These are phyloP conservation scores for Rhodotorula kratochvilovae DNA, from an alignment of 768 basidiomycete species.

Conservation along the genomic window DNA sequence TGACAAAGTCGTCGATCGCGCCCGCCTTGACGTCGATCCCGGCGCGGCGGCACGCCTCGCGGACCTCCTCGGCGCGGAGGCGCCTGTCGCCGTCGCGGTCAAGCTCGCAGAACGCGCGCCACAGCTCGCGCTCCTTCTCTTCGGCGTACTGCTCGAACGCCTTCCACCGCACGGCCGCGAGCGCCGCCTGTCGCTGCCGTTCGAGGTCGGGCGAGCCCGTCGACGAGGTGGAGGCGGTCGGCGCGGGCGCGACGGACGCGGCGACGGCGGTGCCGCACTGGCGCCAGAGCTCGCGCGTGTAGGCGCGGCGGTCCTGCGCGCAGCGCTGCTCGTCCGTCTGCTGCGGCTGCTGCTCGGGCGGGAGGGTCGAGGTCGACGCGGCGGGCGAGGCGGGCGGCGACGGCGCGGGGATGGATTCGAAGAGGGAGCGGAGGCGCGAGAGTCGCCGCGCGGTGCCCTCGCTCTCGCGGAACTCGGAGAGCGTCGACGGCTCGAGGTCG, in stretches of 20 bases:
- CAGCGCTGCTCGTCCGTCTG: slow-evolving; percentile 53
- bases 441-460: slow-evolving; percentile 66
- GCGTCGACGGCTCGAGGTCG: slow-evolving; percentile 45
- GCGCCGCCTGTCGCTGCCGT: slow-evolving; percentile 1
- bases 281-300: slow-evolving; percentile 70
- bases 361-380: slow-evolving; percentile 19
- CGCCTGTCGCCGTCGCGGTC: slow-evolving; percentile 44
- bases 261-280: slow-evolving; percentile 38
- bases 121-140: slow-evolving; percentile 35
- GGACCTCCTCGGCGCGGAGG: slow-evolving; percentile 47
- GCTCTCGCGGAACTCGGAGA: slow-evolving; percentile 60
- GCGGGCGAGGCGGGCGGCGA: neutral
- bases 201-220: neutral
- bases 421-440: slow-evolving; percentile 60
- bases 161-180: slow-evolving; percentile 6
- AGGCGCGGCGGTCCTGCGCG: slow-evolving; percentile 62
- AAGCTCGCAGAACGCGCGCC: slow-evolving; percentile 22
- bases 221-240: neutral
- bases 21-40: slow-evolving; percentile 28
- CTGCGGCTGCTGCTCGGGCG: neutral
- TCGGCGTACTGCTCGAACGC: slow-evolving; percentile 33
- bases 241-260: neutral
- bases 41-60: slow-evolving; percentile 45
- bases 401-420: slow-evolving; percentile 55
- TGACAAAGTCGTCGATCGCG: slow-evolving; percentile 37